phyloP scores from a whole-genome alignment of 2,329 filamentous ascomycete genomes.

The Alternaria sp. region DNA sequence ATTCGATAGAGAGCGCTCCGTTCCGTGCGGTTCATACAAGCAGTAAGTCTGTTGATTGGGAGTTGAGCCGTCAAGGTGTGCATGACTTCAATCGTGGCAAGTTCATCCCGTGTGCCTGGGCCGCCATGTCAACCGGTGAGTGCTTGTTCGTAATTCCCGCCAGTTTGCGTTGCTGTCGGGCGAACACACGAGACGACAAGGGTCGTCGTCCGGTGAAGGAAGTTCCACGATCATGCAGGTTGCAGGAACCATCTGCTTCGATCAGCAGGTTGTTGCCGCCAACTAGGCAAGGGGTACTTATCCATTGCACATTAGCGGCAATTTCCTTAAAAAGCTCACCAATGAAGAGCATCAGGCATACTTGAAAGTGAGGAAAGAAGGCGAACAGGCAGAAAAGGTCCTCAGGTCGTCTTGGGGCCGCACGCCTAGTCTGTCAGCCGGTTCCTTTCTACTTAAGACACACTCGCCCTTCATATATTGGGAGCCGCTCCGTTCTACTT shows the following conservation, averaged over 20 bases:
- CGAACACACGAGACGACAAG: constrained; percentile 3
- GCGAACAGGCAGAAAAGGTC: constrained; percentile 24
- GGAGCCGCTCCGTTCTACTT: neutral
- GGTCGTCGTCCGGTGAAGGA: constrained; percentile 14
- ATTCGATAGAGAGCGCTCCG: neutral
- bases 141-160: neutral
- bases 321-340: constrained; percentile 8
- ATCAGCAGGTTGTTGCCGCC: constrained; percentile 11
- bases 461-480: constrained; percentile 11
- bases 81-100: constrained; percentile 9
- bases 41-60: constrained; percentile 3
- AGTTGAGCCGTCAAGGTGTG: constrained; percentile 5
- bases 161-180: neutral
- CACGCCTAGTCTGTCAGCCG: constrained; percentile 17
- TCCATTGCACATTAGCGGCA: constrained; percentile 16
- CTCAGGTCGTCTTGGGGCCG: constrained; percentile 11
- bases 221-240: constrained; percentile 12
- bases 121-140: constrained; percentile 12
- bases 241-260: neutral
- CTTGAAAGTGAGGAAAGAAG: constrained; percentile 12
- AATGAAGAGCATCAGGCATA: constrained; percentile 16
- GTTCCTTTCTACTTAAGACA: constrained; percentile 27
- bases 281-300: constrained; percentile 5
- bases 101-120: neutral
- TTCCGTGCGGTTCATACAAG: constrained; percentile 2